A percentile compares a stretch with the other conserved stretches of the same genome.
Evolutionary conservation across 768 basidiomycete species (phyloP).

Genomic region (Tulasnella sp.): DNA sequence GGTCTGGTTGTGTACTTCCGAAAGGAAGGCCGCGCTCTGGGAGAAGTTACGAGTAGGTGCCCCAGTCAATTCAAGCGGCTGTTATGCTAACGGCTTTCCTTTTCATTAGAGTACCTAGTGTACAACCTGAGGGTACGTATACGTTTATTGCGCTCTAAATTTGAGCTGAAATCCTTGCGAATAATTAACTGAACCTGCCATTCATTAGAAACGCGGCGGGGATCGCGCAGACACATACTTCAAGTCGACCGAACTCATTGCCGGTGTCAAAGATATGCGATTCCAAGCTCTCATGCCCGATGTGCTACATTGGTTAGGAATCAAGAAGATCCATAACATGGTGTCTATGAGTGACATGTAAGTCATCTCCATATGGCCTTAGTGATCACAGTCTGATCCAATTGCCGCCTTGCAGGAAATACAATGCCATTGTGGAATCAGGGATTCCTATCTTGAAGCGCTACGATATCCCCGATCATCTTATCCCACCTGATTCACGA

Average conservation of each 20-base stretch:
- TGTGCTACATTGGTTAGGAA: constrained; percentile 88
- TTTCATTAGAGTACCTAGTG: constrained; percentile 63
- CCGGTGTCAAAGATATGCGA: constrained; percentile 93
- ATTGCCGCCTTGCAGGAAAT: constrained; percentile 49
- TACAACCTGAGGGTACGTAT: constrained; percentile 64
- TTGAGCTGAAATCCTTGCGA: too few relatives aligned
- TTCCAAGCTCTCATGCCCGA: constrained; percentile 94
- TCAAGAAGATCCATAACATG: constrained; percentile 81
- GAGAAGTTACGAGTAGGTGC: constrained; percentile 74
- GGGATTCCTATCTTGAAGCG: constrained; percentile 73
- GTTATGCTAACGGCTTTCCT: background rate
- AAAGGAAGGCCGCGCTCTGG: constrained; percentile 85
- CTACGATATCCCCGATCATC: constrained; percentile 84
- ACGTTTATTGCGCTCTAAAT: too few relatives aligned
- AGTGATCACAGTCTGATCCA: background rate
- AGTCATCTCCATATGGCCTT: constrained; percentile 17
- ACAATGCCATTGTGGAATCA: constrained; percentile 82
- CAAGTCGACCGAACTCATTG: constrained; percentile 83
- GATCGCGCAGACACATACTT: constrained; percentile 93
- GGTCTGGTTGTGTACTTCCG: constrained; percentile 91
- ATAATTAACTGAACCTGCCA: too few relatives aligned
- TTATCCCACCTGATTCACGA: constrained; percentile 79
- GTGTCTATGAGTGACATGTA: constrained; percentile 84
- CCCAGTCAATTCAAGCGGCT: too few relatives aligned
- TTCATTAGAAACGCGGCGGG: constrained; percentile 69